These are phyloP conservation scores for Scheffersomyces titani DNA, from an alignment of 1,139 yeast genomes.

Conservation along the genomic window DNA sequence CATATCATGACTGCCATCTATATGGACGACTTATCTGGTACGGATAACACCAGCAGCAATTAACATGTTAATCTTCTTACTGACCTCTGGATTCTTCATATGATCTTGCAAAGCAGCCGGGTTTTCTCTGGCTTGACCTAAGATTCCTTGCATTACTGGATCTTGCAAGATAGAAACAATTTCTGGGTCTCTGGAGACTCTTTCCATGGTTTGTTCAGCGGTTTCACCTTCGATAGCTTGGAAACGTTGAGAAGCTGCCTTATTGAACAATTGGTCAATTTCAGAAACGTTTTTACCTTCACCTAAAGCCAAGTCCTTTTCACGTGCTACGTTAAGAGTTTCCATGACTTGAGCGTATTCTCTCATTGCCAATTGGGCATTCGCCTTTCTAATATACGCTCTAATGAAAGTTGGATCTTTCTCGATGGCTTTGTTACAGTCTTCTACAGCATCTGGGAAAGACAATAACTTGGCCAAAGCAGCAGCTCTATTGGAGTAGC, in stretches of 20 bases:
- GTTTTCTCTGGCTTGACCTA: conserved; percentile 90
- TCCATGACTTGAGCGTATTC: conserved; percentile 83
- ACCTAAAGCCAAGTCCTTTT: conserved; percentile 64
- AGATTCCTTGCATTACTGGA: conserved; percentile 95
- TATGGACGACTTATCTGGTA: conserved; percentile 58
- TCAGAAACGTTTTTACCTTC: conserved; percentile 63
- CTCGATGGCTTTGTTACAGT: conserved; percentile 86
- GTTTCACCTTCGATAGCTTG: conserved; percentile 85
- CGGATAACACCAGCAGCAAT: conserved; percentile 97
- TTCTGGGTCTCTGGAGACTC: conserved; percentile 93
- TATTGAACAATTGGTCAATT: conserved; percentile 78
- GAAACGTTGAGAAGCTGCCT: conserved; percentile 80
- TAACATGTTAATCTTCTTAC: conserved; percentile 83
- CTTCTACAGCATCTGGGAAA: conserved; percentile 94
- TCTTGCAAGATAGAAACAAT: conserved; percentile 87
- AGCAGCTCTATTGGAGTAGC: conserved; percentile 98
- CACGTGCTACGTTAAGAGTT: conserved; percentile 77
- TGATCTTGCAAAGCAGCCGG: conserved; percentile 98
- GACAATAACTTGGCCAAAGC: conserved; percentile 92
- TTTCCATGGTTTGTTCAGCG: conserved; percentile 90
- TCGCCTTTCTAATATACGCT: conserved; percentile 97
- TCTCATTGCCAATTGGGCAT: conserved; percentile 88
- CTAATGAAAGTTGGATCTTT: conserved; percentile 87
- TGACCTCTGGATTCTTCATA: conserved; percentile 94
- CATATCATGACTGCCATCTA: neutral